Evolutionary conservation across 257 asterid species (phyloP).

Genomic region (Lycium ferocissimum): DNA sequence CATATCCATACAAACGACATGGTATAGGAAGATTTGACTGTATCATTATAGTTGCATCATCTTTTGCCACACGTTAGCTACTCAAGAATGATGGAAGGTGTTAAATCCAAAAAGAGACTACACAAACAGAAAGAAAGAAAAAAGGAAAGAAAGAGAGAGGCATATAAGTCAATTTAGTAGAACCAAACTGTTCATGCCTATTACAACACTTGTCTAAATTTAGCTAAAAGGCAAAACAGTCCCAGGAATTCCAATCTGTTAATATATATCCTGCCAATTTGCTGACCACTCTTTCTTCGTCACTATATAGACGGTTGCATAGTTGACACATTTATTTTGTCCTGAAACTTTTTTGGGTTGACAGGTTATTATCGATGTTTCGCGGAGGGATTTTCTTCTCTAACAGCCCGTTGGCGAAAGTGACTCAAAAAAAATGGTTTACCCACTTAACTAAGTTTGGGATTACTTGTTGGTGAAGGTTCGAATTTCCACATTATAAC

Average conservation of each 20-base stretch:
- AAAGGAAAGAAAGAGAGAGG: not conserved
- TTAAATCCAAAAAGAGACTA: not conserved
- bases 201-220: not conserved
- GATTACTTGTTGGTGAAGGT: too few relatives aligned
- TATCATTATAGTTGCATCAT: too few relatives aligned
- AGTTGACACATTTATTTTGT: not conserved
- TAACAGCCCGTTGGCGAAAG: too few relatives aligned
- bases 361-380: too few relatives aligned
- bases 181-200: not conserved
- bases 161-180: not conserved
- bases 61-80: too few relatives aligned
- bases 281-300: not conserved
- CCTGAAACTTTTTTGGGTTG: accelerated
- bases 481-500: too few relatives aligned
- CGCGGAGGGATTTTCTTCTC: too few relatives aligned
- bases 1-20: too few relatives aligned
- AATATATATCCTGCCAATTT: not conserved
- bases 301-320: not conserved
- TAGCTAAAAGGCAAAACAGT: slow-evolving; percentile 5
- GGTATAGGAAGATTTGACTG: too few relatives aligned
- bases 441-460: too few relatives aligned
- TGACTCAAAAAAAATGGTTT: too few relatives aligned
- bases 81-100: not conserved
- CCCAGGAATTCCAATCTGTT: not conserved
- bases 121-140: not conserved